phyloP scores from a whole-genome alignment of 345 rosid genomes.

The Sonneratia alba region DNA sequence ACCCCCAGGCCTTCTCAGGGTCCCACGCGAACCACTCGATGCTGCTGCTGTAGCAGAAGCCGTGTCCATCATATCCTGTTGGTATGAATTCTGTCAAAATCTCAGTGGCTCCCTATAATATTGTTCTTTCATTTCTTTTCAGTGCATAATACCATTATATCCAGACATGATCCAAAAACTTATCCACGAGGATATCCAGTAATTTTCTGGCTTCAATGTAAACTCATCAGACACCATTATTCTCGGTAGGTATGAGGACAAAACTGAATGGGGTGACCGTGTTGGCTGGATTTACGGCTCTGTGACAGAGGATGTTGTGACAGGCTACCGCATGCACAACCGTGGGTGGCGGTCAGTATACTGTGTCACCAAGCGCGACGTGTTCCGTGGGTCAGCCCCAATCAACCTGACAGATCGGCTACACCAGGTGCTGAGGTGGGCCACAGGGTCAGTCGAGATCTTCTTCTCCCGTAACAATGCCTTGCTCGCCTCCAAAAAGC shows the following conservation, averaged over 20 bases:
- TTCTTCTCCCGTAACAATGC: conserved; percentile 96
- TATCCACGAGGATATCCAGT: no score
- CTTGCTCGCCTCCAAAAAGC: conserved; percentile 44
- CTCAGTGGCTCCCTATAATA: not conserved
- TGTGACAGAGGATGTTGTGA: conserved; percentile 93
- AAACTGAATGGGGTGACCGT: conserved; percentile 95
- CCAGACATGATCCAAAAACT: no score
- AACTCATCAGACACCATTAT: not conserved
- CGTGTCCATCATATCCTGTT: conserved; percentile 88
- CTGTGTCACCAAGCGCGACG: conserved; percentile 80
- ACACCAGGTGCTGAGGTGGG: conserved; percentile 95
- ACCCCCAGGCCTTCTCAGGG: conserved; percentile 72
- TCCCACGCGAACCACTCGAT: conserved; percentile 81
- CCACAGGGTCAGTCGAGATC: conserved; percentile 90
- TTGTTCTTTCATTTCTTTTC: not conserved
- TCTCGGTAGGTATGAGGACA: conserved; percentile 70
- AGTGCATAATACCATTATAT: no score
- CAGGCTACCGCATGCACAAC: conserved; percentile 96
- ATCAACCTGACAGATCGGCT: conserved; percentile 89
- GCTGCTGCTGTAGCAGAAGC: conserved; percentile 83
- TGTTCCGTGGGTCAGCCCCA: conserved; percentile 87
- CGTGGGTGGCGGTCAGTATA: conserved; percentile 96
- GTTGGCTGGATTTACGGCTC: conserved; percentile 98
- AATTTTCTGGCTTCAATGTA: not conserved
- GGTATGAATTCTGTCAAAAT: conserved; percentile 29